phyloP scores from a whole-genome alignment of 1,139 yeast genomes.

The Magnusiomyces fungicola region DNA sequence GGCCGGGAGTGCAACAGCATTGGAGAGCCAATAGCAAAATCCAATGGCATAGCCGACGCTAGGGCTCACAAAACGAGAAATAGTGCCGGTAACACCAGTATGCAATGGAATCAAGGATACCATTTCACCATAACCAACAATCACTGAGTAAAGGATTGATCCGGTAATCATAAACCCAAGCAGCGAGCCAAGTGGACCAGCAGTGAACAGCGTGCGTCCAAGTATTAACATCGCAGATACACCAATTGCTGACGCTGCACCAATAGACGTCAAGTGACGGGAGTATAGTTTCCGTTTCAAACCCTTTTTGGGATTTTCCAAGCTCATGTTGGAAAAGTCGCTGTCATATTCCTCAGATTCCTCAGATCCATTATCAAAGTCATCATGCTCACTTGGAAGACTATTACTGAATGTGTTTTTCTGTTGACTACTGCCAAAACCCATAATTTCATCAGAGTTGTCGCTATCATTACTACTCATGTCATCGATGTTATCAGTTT shows the following conservation, averaged over 20 bases:
- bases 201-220: slow-evolving; percentile 70
- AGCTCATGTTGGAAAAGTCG: slow-evolving; percentile 10
- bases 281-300: slow-evolving; percentile 51
- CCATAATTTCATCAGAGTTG: neutral
- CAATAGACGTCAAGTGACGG: slow-evolving; percentile 72
- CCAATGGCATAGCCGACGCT: slow-evolving; percentile 83
- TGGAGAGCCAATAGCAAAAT: slow-evolving; percentile 68
- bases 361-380: slow-evolving; percentile 6
- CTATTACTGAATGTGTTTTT: neutral
- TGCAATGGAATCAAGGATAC: slow-evolving; percentile 75
- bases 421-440: neutral
- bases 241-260: slow-evolving; percentile 77
- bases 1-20: slow-evolving; percentile 66
- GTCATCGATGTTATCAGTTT: slow-evolving; percentile 14
- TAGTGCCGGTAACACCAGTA: slow-evolving; percentile 54
- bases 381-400: slow-evolving; percentile 4
- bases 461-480: slow-evolving; percentile 10
- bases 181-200: slow-evolving; percentile 78
- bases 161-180: slow-evolving; percentile 67
- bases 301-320: slow-evolving; percentile 8
- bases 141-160: slow-evolving; percentile 56
- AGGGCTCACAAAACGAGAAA: slow-evolving; percentile 75
- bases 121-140: slow-evolving; percentile 79
- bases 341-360: slow-evolving; percentile 8
- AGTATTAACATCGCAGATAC: slow-evolving; percentile 71